Conservation (phyloP, 2,329 filamentous ascomycete species). For the Colletotrichum destructivum region DNA sequence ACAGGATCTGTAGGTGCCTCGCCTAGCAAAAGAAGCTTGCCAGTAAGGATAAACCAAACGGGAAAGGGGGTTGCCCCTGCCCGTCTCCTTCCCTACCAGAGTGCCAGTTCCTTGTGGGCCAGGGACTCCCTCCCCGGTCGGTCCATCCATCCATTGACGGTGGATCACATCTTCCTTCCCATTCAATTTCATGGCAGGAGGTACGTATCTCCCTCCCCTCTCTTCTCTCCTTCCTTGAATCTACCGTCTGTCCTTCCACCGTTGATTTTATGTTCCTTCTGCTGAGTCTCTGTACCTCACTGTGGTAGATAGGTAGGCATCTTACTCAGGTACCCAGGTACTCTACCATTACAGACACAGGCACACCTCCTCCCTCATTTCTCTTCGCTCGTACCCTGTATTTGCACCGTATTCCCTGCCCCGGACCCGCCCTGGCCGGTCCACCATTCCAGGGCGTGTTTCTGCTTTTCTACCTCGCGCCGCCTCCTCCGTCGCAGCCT, state of each 20-base stretch:
- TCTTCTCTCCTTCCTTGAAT: not conserved
- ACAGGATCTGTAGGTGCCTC: no score
- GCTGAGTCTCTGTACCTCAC: not conserved
- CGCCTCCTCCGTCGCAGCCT: constrained; percentile 23
- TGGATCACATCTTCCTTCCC: not conserved
- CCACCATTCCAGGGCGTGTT: constrained; percentile 40
- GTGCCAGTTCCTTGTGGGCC: not conserved
- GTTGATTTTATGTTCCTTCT: not conserved
- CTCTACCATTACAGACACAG: no score
- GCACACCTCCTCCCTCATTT: not conserved
- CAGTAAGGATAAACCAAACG: constrained; percentile 3
- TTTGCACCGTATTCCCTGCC: not conserved
- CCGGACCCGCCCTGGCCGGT: constrained; percentile 12
- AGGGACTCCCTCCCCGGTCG: not conserved
- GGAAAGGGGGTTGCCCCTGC: constrained; percentile 11
- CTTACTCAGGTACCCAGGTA: no score
- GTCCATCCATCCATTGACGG: constrained; percentile 5
- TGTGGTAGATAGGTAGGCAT: no score
- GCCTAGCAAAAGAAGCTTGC: constrained; percentile 14
- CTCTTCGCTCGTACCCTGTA: not conserved
- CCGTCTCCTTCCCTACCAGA: constrained; percentile 19
- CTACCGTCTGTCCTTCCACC: not conserved
- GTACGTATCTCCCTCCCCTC: not conserved
- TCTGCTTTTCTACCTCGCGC: constrained; percentile 41
- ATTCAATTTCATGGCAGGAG: constrained; percentile 1